Percentiles rank a stretch among this genome's conserved stretches.
phyloP scores from a whole-genome alignment of 208 protist genomes.

The Leptomonas pyrrhocoris region DNA sequence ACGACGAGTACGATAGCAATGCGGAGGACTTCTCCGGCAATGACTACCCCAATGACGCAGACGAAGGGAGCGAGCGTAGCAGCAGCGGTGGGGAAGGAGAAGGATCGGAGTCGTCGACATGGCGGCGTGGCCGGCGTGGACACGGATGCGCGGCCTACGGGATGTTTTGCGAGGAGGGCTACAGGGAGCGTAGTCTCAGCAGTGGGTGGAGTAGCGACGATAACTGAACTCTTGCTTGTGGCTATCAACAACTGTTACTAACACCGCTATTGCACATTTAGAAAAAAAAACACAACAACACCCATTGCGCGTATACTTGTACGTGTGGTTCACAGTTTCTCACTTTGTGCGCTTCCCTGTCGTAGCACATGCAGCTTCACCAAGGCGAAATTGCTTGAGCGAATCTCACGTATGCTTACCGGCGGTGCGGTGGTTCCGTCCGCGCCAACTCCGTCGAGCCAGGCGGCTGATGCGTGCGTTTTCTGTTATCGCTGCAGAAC shows the following conservation, averaged over 20 bases:
- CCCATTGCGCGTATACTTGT: no score
- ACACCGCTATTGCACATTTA: neutral
- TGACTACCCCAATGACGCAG: slow-evolving; percentile 83
- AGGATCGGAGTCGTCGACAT: neutral
- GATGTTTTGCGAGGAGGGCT: slow-evolving; percentile 59
- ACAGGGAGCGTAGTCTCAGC: slow-evolving; percentile 47
- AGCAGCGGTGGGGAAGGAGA: neutral
- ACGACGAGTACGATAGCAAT: slow-evolving; percentile 92
- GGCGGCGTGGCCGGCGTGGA: slow-evolving; percentile 1
- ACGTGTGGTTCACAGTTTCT: no score
- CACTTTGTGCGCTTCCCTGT: no score
- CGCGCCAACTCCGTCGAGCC: no score
- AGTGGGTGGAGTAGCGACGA: slow-evolving; percentile 56
- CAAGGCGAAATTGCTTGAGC: no score
- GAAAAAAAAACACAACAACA: neutral
- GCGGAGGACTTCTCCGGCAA: slow-evolving; percentile 87
- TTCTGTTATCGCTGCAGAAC: no score
- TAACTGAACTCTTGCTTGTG: neutral
- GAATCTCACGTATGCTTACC: no score
- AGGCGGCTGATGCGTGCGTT: no score
- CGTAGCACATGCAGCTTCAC: no score
- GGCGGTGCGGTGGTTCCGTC: no score
- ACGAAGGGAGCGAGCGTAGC: slow-evolving; percentile 27
- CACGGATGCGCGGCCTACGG: slow-evolving; percentile 26
- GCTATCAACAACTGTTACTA: neutral